Evolutionary conservation across 129 eudicot species (phyloP).

Genomic region (Centella asiatica): DNA sequence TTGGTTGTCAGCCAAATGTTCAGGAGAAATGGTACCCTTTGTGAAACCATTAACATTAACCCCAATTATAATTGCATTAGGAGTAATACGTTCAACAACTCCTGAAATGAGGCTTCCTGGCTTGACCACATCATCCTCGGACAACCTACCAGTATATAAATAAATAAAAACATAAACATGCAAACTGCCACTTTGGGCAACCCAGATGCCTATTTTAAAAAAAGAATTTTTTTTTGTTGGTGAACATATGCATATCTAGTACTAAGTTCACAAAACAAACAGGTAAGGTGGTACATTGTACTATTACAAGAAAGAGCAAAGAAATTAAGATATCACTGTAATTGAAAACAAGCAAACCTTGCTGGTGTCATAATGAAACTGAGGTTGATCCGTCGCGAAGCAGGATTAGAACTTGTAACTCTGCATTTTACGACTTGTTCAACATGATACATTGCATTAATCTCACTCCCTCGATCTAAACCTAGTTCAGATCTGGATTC

Average conservation of each 20-base stretch:
- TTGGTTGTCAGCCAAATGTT: conserved; percentile 85
- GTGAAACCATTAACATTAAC: conserved; percentile 45
- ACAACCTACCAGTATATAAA: conserved; percentile 31
- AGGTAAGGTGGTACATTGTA: neutral
- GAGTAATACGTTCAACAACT: conserved; percentile 56
- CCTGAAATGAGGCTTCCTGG: conserved; percentile 83
- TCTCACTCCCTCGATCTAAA: conserved; percentile 66
- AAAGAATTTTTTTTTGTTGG: neutral
- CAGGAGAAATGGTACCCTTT: conserved; percentile 66
- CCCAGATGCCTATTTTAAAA: too few species aligned
- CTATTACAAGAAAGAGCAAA: neutral
- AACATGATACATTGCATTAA: conserved; percentile 68
- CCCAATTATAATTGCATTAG: conserved; percentile 43
- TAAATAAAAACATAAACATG: neutral
- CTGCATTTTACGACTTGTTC: conserved; percentile 93
- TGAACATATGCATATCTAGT: neutral
- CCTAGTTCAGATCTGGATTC: conserved; percentile 78
- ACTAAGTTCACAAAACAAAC: neutral
- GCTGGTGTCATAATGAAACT: conserved; percentile 60
- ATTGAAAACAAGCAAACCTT: conserved; percentile 34
- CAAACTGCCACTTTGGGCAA: neutral
- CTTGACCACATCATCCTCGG: conserved; percentile 49
- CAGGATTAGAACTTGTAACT: conserved; percentile 70
- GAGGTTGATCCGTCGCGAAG: conserved; percentile 59
- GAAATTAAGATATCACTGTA: too few species aligned